Evolutionary conservation across 306 rosid species (phyloP).

Genomic region (Trichosanthes truncata): DNA sequence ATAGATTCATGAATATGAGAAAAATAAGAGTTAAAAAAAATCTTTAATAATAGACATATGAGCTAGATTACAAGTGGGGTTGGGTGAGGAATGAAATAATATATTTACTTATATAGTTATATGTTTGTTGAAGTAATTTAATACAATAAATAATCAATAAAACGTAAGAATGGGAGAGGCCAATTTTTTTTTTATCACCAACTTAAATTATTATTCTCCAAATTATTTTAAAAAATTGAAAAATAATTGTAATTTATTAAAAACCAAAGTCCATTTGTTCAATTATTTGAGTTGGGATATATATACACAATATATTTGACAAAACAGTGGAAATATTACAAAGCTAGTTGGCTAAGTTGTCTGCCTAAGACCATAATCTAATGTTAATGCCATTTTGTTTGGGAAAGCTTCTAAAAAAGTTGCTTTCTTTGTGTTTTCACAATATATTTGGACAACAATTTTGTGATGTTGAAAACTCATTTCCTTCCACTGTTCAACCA

Average conservation of each 20-base stretch:
- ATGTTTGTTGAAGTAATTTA: not conserved
- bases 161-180: not conserved
- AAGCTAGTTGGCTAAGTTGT: not conserved
- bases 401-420: not conserved
- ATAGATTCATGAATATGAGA: not conserved
- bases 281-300: not conserved
- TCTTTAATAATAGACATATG: not conserved
- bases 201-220: not conserved
- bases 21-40: not conserved
- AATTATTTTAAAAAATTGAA: not conserved
- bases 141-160: not conserved
- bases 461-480: not conserved
- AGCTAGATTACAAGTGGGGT: not conserved
- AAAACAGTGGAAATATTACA: not conserved
- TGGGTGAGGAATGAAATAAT: slow-evolving; percentile 2
- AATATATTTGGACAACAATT: not conserved
- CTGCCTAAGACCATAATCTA: not conserved
- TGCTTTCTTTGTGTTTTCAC: not conserved
- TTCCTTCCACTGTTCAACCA: not conserved
- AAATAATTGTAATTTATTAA: not conserved
- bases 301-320: not conserved
- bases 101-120: not conserved
- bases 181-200: not conserved
- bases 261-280: not conserved
- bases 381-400: not conserved